Evolutionary conservation across 305 asterid genomes (phyloP), one percentile per base, ranked within the genome.

Genomic region (Fraxinus platypoda): DNA sequence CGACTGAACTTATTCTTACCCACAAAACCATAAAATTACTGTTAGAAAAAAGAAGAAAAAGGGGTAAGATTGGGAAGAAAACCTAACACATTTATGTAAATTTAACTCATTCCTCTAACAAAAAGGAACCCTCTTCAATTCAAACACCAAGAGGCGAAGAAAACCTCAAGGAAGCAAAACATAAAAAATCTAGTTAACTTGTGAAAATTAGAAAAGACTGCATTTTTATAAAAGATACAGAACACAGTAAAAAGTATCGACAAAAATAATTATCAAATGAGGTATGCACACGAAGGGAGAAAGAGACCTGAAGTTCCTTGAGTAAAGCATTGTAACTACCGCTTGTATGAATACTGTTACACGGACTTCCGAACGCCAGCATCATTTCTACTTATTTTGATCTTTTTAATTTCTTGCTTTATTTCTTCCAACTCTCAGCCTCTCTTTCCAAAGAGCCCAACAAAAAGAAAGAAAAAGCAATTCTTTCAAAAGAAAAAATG

Each of bases 241-340:
- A 37, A 37, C 1, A 37, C 43, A 37, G 43, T 37, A 66, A 37
- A 9, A 57, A 79, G 46, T 59, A 21, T 59, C 4, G 70, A 8
- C 70, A 19, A 21, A 59, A 19, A 19, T 17, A 59, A 21, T 54
- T 41, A 41, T 41, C 34, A 17, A 21, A 78, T 68, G 77, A 33
- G 12, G 52, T 41, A 41, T 9, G 15, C 49, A 41, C 49, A 77
- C 74, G 75, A 68, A 80, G 81, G 75, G 80, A 83, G 81, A 35
- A 35, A 35, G 1, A 81, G 71, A 95, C 99, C 99, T 95, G 93
- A 86, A 95, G 97, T 84, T 95, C 93, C 87, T 81, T 87, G 86
- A 93, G 94, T 83, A 95, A 83, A 84, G 90, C 78, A 89, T 89
- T 89, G 87, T 89, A 90, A 87, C 88, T 85, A 83, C 80, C 88